Conservation (phyloP, 2,329 filamentous ascomycete genomes). For the Ascochyta viciae-villosae region DNA sequence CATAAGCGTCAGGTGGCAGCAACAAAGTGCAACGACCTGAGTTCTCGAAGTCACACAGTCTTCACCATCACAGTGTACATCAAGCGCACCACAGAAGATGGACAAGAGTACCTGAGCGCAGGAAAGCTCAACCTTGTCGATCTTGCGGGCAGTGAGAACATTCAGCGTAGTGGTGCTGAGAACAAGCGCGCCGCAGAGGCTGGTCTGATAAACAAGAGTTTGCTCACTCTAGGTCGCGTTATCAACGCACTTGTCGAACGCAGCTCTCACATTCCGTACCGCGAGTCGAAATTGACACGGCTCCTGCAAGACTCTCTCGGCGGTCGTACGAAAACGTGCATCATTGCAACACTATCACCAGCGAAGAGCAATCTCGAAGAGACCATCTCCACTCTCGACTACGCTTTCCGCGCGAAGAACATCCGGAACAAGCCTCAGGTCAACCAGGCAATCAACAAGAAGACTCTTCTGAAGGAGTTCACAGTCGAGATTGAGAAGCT, state of each 20-base stretch:
- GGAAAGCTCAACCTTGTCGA: conserved; percentile 97
- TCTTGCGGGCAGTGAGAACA: conserved; percentile 96
- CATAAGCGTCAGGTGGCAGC: conserved; percentile 96
- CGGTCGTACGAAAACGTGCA: conserved; percentile 95
- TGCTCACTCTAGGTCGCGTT: conserved; percentile 91
- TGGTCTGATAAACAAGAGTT: conserved; percentile 96
- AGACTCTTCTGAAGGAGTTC: conserved; percentile 88
- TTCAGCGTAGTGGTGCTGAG: conserved; percentile 93
- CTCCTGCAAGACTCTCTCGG: conserved; percentile 95
- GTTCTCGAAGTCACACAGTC: conserved; percentile 94
- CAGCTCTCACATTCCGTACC: conserved; percentile 85
- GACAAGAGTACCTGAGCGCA: conserved; percentile 87
- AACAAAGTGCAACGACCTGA: conserved; percentile 99
- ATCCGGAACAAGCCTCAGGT: conserved; percentile 97
- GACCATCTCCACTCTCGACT: conserved; percentile 97
- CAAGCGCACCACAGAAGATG: conserved; percentile 80
- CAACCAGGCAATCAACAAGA: conserved; percentile 91
- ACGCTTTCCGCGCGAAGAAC: conserved; percentile 97
- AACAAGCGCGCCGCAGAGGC: conserved; percentile 97
- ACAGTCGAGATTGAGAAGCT: conserved; percentile 92
- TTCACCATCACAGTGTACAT: conserved; percentile 95
- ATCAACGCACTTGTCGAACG: conserved; percentile 97
- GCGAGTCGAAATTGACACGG: conserved; percentile 95
- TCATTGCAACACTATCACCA: conserved; percentile 95
- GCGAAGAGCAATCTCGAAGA: conserved; percentile 96